Evolutionary conservation across 2,329 filamentous ascomycete genomes (phyloP).

Genomic region (Diaporthe vexans): DNA sequence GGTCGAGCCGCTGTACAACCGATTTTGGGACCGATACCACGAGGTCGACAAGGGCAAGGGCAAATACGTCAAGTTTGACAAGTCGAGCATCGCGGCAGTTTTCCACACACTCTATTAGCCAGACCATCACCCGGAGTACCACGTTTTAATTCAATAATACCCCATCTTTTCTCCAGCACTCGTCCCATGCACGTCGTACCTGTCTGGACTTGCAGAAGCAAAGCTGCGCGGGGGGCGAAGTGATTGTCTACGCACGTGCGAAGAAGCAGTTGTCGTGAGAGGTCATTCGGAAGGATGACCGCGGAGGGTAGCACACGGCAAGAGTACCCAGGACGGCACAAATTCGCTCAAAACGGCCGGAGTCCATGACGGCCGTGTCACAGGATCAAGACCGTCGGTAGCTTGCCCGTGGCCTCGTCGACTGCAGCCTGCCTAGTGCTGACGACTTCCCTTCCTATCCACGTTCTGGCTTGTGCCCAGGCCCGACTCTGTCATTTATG

Average conservation of each 20-base stretch:
- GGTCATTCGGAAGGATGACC: background rate
- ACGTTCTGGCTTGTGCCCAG: slow-evolving; percentile 2
- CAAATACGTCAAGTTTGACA: slow-evolving; percentile 99
- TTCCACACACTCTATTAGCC: slow-evolving; percentile 66
- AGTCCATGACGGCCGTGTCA: slow-evolving; percentile 5
- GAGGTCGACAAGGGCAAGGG: slow-evolving; percentile 98
- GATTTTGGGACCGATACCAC: slow-evolving; percentile 98
- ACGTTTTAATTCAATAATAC: slow-evolving; percentile 37
- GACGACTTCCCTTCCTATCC: background rate
- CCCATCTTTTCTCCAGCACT: slow-evolving; percentile 16
- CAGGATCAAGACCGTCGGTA: slow-evolving; percentile 28
- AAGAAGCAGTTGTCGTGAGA: background rate
- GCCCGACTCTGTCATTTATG: slow-evolving; percentile 21
- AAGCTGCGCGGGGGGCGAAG: slow-evolving; percentile 2
- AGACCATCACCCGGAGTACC: slow-evolving; percentile 1
- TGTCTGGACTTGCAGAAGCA: slow-evolving; percentile 39
- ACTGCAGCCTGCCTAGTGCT: slow-evolving; percentile 27
- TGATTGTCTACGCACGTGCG: slow-evolving; percentile 8
- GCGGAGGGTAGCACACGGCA: background rate
- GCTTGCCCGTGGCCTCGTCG: slow-evolving; percentile 7
- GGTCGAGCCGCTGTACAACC: slow-evolving; percentile 92
- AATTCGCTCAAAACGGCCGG: slow-evolving; percentile 12
- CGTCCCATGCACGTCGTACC: background rate
- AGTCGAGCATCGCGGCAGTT: slow-evolving; percentile 79
- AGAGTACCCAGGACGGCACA: background rate